Conservation (phyloP, 306 rosid genomes). For the Rosa persica region DNA sequence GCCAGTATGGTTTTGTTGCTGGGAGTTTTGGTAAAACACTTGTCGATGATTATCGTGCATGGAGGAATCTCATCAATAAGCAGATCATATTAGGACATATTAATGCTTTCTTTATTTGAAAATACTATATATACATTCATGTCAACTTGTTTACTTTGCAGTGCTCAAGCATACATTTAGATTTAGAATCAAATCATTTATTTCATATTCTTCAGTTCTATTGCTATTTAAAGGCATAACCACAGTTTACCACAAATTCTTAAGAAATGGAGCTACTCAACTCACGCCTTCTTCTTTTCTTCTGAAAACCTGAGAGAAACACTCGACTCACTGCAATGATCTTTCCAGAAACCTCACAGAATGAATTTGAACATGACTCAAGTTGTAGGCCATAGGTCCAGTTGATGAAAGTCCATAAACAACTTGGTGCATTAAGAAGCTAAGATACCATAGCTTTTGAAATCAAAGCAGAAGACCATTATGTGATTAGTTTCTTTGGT, state of each 20-base stretch:
- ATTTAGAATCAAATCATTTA: neutral
- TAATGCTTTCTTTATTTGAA: neutral
- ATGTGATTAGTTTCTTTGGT: neutral
- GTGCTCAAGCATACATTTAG: neutral
- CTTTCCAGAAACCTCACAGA: neutral
- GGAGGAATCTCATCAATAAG: neutral
- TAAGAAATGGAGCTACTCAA: no score
- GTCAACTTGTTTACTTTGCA: neutral
- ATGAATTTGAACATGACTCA: neutral
- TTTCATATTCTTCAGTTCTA: no score
- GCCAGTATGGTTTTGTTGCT: neutral
- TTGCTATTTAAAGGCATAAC: no score
- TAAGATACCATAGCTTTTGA: neutral
- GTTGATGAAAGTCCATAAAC: neutral
- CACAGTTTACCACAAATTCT: neutral
- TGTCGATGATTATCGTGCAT: neutral
- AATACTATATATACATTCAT: neutral
- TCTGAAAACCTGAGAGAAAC: neutral
- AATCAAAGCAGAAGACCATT: neutral
- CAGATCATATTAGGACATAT: neutral
- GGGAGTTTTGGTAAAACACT: neutral
- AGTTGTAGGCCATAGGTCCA: conserved; percentile 1
- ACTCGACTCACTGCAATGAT: neutral
- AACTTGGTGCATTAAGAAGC: conserved; percentile 4
- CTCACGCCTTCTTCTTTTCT: neutral